Base-by-base conservation (phyloP, 2,329 filamentous ascomycete genomes). In the Atkinsonella hypoxylon region DNA sequence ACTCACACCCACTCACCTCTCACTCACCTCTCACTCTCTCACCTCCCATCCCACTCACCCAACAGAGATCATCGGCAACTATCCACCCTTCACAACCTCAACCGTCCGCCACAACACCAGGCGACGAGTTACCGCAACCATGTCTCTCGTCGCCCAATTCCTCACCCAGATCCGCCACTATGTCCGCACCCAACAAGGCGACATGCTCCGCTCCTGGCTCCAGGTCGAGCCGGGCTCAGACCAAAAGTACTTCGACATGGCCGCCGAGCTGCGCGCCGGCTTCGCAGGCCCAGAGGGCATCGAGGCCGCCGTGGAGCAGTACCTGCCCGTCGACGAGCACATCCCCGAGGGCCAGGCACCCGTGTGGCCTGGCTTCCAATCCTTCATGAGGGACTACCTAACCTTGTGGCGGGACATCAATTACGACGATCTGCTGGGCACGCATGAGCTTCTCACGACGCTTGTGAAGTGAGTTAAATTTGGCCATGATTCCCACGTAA, bases 371-470 rank as follows among this genome's bases (percentile, higher is more conserved):
- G 80, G 85, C 1, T 89, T 95, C 63, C 73, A 85, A 47, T 77
- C 81, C 2, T 94, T 95, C 61, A 79, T 94, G 65, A 85, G 81
- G 59, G 81, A 88, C 47, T 96, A 94, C 61, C 74, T 95, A 56
- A 72, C 78, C 43, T 95, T 90, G 59, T 80, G 91, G 72, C 75
- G 89, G 51, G 87, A 94, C 60, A 82, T 91, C 32, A 77, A 94
- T 59, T 82, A 86, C 47, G 78, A 82, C 12, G 83, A 94, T 60
- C 70, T 93, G 40, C 69, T 91, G 30, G 77, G 79, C 50, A 85
- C 89, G 4, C 89, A 95, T 62, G 77, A 87, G 51, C 67, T 85
- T 59, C 76, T 95, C 50, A 87, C 81, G 55, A 78, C 77, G 0
- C 69, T 95, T 30, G 77, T 90, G 46, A 86, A 86, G 85, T 90